Conservation (phyloP, 2,329 filamentous ascomycete genomes). For the Emydomyces testavorans region DNA sequence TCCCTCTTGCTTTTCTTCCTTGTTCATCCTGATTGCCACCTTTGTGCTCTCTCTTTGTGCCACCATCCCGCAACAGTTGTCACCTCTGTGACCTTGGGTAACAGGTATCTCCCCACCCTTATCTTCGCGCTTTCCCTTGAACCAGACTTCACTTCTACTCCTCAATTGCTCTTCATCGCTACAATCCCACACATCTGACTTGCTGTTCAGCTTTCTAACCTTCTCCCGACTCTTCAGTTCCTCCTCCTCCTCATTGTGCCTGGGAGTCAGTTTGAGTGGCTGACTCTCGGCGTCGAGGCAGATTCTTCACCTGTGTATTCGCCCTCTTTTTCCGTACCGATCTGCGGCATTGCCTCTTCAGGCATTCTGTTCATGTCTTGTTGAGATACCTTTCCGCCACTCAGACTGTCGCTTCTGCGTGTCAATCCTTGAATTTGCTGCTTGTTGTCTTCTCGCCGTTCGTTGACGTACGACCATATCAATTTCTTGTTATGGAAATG, state of each 20-base stretch:
- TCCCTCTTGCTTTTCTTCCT: conserved; percentile 8
- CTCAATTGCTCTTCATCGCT: background rate
- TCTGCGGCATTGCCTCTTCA: background rate
- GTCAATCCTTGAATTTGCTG: background rate
- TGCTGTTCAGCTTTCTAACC: background rate
- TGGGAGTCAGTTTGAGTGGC: background rate
- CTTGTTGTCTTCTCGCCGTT: background rate
- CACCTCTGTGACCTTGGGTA: conserved; percentile 11
- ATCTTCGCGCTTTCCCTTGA: conserved; percentile 7
- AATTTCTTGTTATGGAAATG: conserved; percentile 11
- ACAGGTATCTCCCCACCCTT: conserved; percentile 11
- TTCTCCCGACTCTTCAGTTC: background rate
- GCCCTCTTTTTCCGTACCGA: background rate
- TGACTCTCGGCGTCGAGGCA: background rate
- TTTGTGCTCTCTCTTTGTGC: conserved; percentile 9
- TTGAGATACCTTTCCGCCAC: background rate
- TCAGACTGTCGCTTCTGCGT: background rate
- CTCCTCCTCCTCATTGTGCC: conserved; percentile 6
- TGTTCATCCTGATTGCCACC: conserved; percentile 1
- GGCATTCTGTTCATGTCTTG: background rate
- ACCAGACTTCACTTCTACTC: background rate
- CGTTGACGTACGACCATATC: background rate
- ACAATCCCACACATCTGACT: background rate
- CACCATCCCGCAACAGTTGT: conserved; percentile 9
- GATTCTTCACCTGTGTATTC: background rate